Evolutionary conservation across 148 eudicot genomes (phyloP), one percentile per base, ranked within the genome.

Genomic region (Nepenthes mirabilis): DNA sequence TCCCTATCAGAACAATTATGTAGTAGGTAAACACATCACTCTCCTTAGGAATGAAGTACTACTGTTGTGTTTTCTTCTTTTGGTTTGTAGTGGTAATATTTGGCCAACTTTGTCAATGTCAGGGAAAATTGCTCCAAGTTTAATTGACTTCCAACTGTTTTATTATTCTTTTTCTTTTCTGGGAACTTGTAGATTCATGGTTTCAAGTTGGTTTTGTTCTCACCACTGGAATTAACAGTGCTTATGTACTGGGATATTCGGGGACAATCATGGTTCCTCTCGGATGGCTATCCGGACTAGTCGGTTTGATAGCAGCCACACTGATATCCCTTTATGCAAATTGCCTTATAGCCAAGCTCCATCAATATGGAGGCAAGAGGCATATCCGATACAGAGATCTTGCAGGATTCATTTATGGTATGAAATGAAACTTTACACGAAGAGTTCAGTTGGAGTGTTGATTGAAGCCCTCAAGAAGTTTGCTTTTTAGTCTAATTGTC

Each of bases 161-260:
- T 10, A 23, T 23, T 23, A 23, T 23, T 23, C 23, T 23, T 23
- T 13, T 36, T 3, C 12, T 34, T 34, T 51, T 14, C 49, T 14
- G 13, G 51, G 40, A 14, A 53, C 3, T 56, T 77, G 76, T 65
- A 91, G 96, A 91, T 82, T 91, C 94, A 65, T 88, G 95, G 96
- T 76, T 88, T 68, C 98, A 88, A 70, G 96, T 70, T 62, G 96
- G 94, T 14, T 88, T 93, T 72, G 83, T 88, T 53, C 88, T 93
- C 13, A 86, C 90, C 11, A 93, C 91, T n/a, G 96, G 95, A 57
- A 78, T 93, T 54, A 93, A 88, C 77, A 88, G 98, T 74, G 94
- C 91, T 12, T 88, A 86, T 59, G 95, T 88, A 58, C 69, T 93
- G 63, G 95, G 96, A 34, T 88, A 93, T 68, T 83, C 98, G n/a